Evolutionary conservation across 2,329 filamentous ascomycete species (phyloP).

Genomic region (Chaetomium sp.): DNA sequence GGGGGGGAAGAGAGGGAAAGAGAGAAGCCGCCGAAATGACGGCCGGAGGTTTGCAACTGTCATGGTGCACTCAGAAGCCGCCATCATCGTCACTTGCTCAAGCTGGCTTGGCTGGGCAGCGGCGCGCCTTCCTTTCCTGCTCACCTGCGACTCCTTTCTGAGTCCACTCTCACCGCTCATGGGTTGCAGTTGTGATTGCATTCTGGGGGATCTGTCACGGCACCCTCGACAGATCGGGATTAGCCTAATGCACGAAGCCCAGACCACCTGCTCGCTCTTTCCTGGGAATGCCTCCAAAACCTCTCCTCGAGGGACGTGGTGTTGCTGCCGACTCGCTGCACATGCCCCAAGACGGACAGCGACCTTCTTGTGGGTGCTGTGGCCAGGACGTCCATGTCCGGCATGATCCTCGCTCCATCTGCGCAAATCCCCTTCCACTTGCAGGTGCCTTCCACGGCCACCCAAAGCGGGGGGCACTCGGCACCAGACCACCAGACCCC

Average conservation of each 20-base stretch:
- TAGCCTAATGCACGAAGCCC: constrained; percentile 14
- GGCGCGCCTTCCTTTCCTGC: not conserved
- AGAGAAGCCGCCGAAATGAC: constrained; percentile 13
- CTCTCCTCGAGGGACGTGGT: too few species aligned
- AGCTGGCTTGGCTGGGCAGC: not conserved
- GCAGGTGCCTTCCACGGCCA: not conserved
- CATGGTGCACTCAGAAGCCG: not conserved
- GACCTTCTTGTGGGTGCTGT: not conserved
- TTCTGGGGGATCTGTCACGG: constrained; percentile 12
- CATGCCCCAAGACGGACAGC: constrained; percentile 11
- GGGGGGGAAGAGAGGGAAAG: too few species aligned
- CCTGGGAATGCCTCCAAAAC: not conserved
- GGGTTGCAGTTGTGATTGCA: constrained; percentile 13
- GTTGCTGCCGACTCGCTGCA: constrained; percentile 4
- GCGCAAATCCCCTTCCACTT: constrained; percentile 9
- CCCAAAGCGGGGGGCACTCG: constrained; percentile 11
- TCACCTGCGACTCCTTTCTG: too few species aligned
- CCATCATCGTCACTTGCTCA: not conserved
- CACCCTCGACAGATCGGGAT: constrained; percentile 12
- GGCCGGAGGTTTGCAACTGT: not conserved
- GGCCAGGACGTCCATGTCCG: constrained; percentile 10
- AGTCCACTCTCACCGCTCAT: constrained; percentile 10
- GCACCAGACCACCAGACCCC: constrained; percentile 15
- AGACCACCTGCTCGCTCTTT: constrained; percentile 9
- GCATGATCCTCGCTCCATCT: constrained; percentile 19